phyloP scores from a whole-genome alignment of 768 basidiomycete species.

The Agaricus subrufescens region DNA sequence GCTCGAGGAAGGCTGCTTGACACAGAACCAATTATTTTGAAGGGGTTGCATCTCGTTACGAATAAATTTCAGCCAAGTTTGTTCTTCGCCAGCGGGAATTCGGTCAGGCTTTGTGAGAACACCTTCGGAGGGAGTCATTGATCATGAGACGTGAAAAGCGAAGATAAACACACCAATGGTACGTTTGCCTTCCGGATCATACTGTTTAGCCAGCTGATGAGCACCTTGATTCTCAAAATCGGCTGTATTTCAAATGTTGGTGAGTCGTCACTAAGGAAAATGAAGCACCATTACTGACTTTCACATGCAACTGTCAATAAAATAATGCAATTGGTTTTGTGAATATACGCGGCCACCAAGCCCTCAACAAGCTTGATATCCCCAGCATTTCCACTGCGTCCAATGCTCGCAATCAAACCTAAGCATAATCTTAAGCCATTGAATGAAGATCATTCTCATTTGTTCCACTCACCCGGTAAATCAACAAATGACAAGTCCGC shows the following conservation, averaged over 20 bases:
- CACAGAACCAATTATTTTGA: constrained; percentile 56
- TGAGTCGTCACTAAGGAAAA: neutral
- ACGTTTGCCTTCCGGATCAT: constrained; percentile 58
- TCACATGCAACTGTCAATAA: constrained; percentile 60
- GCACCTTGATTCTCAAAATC: constrained; percentile 82
- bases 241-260: constrained; percentile 33
- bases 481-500: constrained; percentile 46
- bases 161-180: constrained; percentile 55
- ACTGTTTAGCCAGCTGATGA: constrained; percentile 51
- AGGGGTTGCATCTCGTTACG: constrained; percentile 47
- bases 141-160: neutral
- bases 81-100: constrained; percentile 51
- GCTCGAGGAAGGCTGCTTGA: constrained; percentile 48
- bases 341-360: constrained; percentile 56
- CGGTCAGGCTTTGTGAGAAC: constrained; percentile 75
- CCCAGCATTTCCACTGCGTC: constrained; percentile 29
- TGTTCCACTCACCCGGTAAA: constrained; percentile 39
- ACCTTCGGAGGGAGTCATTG: constrained; percentile 29
- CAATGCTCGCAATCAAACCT: constrained; percentile 6
- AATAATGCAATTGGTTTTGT: constrained; percentile 58
- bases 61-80: constrained; percentile 52
- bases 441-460: neutral
- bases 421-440: neutral
- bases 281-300: constrained; percentile 32
- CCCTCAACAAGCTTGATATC: constrained; percentile 62